phyloP scores from a whole-genome alignment of 495 filamentous ascomycete genomes.

The Aspergillus cristatus region DNA sequence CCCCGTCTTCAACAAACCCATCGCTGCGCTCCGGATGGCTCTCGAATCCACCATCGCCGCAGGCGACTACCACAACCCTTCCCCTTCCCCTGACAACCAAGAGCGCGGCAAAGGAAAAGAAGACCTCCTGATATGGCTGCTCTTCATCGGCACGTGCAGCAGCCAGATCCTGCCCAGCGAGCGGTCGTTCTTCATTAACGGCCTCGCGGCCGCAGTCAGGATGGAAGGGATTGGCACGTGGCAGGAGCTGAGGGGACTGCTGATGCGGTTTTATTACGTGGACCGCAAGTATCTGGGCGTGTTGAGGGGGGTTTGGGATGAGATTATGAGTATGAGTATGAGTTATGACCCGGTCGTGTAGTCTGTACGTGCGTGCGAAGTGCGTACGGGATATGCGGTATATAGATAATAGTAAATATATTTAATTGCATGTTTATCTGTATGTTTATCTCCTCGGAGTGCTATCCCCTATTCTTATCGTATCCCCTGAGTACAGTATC shows the following conservation, averaged over 20 bases:
- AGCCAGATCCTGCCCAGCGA: slow-evolving; percentile 10
- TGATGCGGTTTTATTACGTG: slow-evolving; percentile 33
- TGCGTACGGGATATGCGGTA: too few relatives aligned
- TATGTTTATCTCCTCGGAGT: too few relatives aligned
- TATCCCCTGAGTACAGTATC: too few relatives aligned
- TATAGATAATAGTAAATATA: too few relatives aligned
- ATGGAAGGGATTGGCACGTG: slow-evolving; percentile 25
- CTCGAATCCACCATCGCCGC: slow-evolving; percentile 28
- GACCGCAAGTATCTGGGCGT: slow-evolving; percentile 29
- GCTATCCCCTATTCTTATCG: too few relatives aligned
- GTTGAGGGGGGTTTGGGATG: slow-evolving; percentile 30
- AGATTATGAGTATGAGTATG: slow-evolving; percentile 11
- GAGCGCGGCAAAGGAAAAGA: too few relatives aligned
- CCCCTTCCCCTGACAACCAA: too few relatives aligned
- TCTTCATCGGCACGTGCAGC: slow-evolving; percentile 33
- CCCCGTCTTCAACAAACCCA: slow-evolving; percentile 31
- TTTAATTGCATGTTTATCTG: too few relatives aligned
- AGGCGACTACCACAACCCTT: slow-evolving; percentile 21
- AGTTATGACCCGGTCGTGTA: slow-evolving; percentile 5
- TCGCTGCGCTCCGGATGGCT: slow-evolving; percentile 28
- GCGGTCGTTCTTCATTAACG: slow-evolving; percentile 24
- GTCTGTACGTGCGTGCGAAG: too few relatives aligned
- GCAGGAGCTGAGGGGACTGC: slow-evolving; percentile 27
- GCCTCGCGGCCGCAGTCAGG: slow-evolving; percentile 23
- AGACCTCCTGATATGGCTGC: slow-evolving; percentile 34